Evolutionary conservation across 2,329 filamentous ascomycete genomes (phyloP).

Genomic region (Paracorniculantispora psalliotae): DNA sequence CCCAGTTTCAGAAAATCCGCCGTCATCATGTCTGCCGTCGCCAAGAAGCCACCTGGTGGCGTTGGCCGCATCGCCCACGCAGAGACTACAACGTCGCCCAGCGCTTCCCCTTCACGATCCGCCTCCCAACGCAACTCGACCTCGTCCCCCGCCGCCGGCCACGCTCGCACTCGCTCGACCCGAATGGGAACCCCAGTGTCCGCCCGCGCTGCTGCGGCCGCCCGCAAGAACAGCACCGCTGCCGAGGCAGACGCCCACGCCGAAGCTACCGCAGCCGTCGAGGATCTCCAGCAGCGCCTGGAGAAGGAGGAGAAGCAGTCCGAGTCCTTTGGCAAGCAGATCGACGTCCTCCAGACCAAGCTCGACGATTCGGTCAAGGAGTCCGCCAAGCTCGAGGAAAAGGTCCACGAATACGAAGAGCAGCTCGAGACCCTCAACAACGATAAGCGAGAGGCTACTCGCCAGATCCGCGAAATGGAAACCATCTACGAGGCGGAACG

Average conservation of each 20-base stretch:
- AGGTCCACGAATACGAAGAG: slow-evolving; percentile 78
- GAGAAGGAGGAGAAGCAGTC: slow-evolving; percentile 73
- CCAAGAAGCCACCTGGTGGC: slow-evolving; percentile 49
- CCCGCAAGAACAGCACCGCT: slow-evolving; percentile 48
- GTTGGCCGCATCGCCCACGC: slow-evolving; percentile 41
- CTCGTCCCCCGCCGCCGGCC: slow-evolving; percentile 37
- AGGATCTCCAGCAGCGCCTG: slow-evolving; percentile 79
- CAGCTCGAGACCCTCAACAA: slow-evolving; percentile 74
- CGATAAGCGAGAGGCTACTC: slow-evolving; percentile 76
- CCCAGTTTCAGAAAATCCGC: not conserved
- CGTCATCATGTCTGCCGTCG: slow-evolving; percentile 43
- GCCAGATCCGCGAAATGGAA: slow-evolving; percentile 87
- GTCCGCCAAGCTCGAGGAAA: slow-evolving; percentile 82
- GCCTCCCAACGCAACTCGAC: slow-evolving; percentile 41
- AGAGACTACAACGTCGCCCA: slow-evolving; percentile 31
- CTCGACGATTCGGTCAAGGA: slow-evolving; percentile 81
- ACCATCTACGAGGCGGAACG: slow-evolving; percentile 88
- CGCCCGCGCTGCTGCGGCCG: slow-evolving; percentile 64
- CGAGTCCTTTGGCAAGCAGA: slow-evolving; percentile 78
- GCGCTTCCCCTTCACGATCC: slow-evolving; percentile 34
- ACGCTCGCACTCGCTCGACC: slow-evolving; percentile 58
- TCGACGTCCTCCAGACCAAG: slow-evolving; percentile 76
- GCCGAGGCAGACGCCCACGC: slow-evolving; percentile 54
- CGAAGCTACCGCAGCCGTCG: slow-evolving; percentile 71
- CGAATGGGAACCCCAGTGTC: slow-evolving; percentile 64